phyloP scores from a whole-genome alignment of 2,329 filamentous ascomycete species.

The Phaeoacremonium minimum region DNA sequence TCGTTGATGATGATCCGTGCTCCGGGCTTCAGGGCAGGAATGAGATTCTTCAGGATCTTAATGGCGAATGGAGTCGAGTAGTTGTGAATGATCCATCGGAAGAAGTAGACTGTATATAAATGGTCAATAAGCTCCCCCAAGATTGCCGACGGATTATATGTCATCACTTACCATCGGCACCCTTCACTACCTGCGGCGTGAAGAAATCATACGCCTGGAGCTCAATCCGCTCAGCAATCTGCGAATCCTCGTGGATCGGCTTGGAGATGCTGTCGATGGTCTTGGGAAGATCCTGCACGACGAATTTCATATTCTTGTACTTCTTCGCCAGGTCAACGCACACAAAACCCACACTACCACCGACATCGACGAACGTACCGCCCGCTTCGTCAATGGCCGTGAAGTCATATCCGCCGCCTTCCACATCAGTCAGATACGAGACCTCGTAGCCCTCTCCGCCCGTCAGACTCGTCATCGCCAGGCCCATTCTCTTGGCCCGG shows the following conservation, averaged over 20 bases:
- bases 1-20: constrained; percentile 40
- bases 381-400: constrained; percentile 33
- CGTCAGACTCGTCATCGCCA: constrained; percentile 50
- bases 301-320: constrained; percentile 46
- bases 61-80: constrained; percentile 50
- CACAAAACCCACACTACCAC: constrained; percentile 55
- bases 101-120: constrained; percentile 48
- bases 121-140: too few species aligned
- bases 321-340: constrained; percentile 46
- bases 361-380: constrained; percentile 53
- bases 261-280: constrained; percentile 42
- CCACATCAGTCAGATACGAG: constrained; percentile 44
- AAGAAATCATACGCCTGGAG: constrained; percentile 55
- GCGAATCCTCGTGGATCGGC: constrained; percentile 31
- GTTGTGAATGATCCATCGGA: constrained; percentile 59
- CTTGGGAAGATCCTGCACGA: constrained; percentile 50
- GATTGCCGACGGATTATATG: too few species aligned
- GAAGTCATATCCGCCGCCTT: constrained; percentile 54
- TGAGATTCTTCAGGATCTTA: constrained; percentile 42
- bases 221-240: constrained; percentile 32
- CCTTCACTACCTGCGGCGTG: constrained; percentile 45
- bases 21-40: constrained; percentile 52
- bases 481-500: constrained; percentile 47
- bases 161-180: constrained; percentile 46
- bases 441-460: constrained; percentile 54